Base-by-base conservation (phyloP, 2,329 filamentous ascomycete species). In the Purpureocillium takamizusanense region DNA sequence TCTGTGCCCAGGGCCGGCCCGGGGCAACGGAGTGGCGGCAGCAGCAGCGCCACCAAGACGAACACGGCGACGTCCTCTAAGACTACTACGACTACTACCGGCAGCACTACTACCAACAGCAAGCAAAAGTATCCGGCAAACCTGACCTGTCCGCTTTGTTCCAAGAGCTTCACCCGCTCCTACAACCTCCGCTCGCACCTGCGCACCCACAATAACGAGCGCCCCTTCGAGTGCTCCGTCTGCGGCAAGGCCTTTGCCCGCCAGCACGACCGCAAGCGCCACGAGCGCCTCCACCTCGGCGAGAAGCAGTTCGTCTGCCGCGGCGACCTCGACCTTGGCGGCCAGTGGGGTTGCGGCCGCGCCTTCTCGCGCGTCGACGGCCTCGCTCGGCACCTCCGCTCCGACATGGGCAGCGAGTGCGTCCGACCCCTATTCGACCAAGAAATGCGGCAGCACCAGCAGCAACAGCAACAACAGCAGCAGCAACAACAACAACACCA, bases 221-320 rank as follows among this genome's bases (percentile, higher is more conserved):
- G 92, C 34, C 92, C 92, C 0, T 98, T 97, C 54, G 90, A 97
- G 3, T 98, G 92, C 56, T 95, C 86, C 0, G 87, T 95, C 9
- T 98, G 92, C 51, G 86, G 87, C 37, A 98, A 97, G 62, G 92
- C 92, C 0, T 97, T 98, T 63, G 92, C 92, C 5, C 82, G 92
- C 18, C 92, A 98, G 56, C 92, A 97, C 56, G 92, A 98, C 57
- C 83, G 92, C 33, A 97, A 97, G 63, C 82, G 92, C 30, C 92
- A 98, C 61, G 92, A 98, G 64, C 89, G 90, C 30, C 68, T 98
- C 31, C 92, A 98, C 55, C 92, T 86, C 1, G 92, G 92, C 33
- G 92, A 98, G 65, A 98, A 97, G 76, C 95, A 95, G 56, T 98
- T 97, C 57, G 86, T 95, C 8, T 98, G 92, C 64, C 88, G 86